phyloP scores from a whole-genome alignment of 1,284 basidiomycete species.

The Boletus sp. region DNA sequence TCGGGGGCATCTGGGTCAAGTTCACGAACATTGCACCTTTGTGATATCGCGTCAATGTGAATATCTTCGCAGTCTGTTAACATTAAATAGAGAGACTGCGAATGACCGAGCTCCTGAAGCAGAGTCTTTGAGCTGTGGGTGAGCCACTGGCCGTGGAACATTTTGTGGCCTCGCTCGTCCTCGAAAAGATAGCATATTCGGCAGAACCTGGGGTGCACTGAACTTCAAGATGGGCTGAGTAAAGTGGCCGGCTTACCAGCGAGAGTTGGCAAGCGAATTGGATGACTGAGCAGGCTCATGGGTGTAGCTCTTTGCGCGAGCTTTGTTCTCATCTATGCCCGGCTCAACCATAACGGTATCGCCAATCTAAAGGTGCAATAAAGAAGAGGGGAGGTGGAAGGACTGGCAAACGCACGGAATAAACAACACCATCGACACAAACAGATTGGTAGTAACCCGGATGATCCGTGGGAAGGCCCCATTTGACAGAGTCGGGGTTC shows the following conservation, averaged over 20 bases:
- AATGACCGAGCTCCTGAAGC: slow-evolving; percentile 62
- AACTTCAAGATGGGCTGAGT: not conserved
- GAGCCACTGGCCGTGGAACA: slow-evolving; percentile 67
- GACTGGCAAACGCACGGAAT: slow-evolving; percentile 41
- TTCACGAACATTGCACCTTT: slow-evolving; percentile 50
- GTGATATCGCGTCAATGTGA: slow-evolving; percentile 50
- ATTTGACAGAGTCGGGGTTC: slow-evolving; percentile 48
- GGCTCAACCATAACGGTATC: slow-evolving; percentile 60
- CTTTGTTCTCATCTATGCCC: slow-evolving; percentile 44
- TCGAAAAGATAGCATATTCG: slow-evolving; percentile 61
- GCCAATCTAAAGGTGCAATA: slow-evolving; percentile 43
- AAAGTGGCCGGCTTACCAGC: slow-evolving; percentile 44
- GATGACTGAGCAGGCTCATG: slow-evolving; percentile 39
- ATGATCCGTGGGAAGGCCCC: slow-evolving; percentile 40
- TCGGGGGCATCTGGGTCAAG: slow-evolving; percentile 44
- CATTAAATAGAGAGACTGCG: slow-evolving; percentile 54
- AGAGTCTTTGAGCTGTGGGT: slow-evolving; percentile 63
- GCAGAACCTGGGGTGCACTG: slow-evolving; percentile 51
- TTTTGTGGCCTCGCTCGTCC: slow-evolving; percentile 36
- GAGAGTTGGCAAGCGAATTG: slow-evolving; percentile 48
- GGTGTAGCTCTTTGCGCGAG: slow-evolving; percentile 37
- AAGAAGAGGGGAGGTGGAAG: not conserved
- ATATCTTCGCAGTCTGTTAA: slow-evolving; percentile 52
- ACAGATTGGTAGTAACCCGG: slow-evolving; percentile 43
- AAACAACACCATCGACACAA: slow-evolving; percentile 52